Evolutionary conservation across 2,329 filamentous ascomycete species (phyloP).

Genomic region (Metarhizium album): DNA sequence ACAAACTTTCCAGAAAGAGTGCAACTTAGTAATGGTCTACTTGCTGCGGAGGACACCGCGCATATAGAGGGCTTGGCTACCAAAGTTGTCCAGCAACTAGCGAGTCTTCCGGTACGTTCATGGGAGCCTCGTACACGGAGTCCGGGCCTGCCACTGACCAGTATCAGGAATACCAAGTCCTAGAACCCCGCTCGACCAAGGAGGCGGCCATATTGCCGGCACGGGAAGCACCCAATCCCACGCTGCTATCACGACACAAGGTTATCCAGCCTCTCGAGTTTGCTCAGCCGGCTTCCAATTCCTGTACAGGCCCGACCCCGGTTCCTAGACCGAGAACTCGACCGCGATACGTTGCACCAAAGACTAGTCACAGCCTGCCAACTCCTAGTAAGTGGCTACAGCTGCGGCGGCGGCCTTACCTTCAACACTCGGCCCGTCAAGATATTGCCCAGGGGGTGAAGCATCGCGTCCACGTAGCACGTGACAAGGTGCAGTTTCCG

Average conservation of each 20-base stretch:
- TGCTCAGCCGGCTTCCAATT: not conserved
- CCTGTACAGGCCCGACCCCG: not conserved
- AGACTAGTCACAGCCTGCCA: not conserved
- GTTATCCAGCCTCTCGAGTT: not conserved
- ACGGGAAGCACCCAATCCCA: not conserved
- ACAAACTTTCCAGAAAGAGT: slow-evolving; percentile 14
- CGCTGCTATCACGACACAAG: not conserved
- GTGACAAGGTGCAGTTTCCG: slow-evolving; percentile 4
- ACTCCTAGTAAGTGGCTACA: slow-evolving; percentile 2
- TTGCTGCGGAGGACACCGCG: slow-evolving; percentile 10
- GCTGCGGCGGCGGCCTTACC: slow-evolving; percentile 15
- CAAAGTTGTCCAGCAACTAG: slow-evolving; percentile 13
- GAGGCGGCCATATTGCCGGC: not conserved
- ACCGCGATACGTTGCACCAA: not conserved
- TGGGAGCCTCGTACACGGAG: not conserved
- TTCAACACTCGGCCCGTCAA: slow-evolving; percentile 16
- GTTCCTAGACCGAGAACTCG: not conserved
- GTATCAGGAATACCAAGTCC: not conserved
- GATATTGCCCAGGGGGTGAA: slow-evolving; percentile 16
- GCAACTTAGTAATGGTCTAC: slow-evolving; percentile 13
- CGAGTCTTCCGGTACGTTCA: slow-evolving; percentile 12
- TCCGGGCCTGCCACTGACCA: not conserved
- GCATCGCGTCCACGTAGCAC: slow-evolving; percentile 2
- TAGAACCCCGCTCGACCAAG: not conserved
- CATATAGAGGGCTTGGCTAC: slow-evolving; percentile 10